Evolutionary conservation across 2,329 filamentous ascomycete genomes (phyloP).

Genomic region (Ceratocystiopsis brevicomis): DNA sequence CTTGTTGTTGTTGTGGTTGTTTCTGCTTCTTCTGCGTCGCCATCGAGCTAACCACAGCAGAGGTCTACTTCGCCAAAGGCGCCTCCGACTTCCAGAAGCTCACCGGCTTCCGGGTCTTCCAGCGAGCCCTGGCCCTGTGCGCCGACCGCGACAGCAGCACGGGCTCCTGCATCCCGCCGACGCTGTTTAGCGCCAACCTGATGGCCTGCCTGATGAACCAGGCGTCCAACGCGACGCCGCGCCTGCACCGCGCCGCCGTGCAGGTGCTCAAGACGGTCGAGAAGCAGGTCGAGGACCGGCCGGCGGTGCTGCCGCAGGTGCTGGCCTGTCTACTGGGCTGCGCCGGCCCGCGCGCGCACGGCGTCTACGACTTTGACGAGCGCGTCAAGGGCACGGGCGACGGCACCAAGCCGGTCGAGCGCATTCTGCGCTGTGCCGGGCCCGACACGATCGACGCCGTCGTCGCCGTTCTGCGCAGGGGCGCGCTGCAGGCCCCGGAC

Average conservation of each 20-base stretch:
- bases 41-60: too few relatives aligned
- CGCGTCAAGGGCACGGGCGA: conserved; percentile 39
- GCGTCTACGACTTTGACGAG: conserved; percentile 66
- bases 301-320: conserved; percentile 38
- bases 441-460: conserved; percentile 33
- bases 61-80: conserved; percentile 63
- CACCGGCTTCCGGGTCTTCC: conserved; percentile 76
- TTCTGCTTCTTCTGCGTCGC: too few relatives aligned
- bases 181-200: conserved; percentile 66
- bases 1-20: too few relatives aligned
- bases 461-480: conserved; percentile 25
- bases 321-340: conserved; percentile 46
- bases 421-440: conserved; percentile 43
- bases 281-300: conserved; percentile 39
- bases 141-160: conserved; percentile 11
- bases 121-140: conserved; percentile 43
- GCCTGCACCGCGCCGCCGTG: conserved; percentile 59
- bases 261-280: conserved; percentile 59
- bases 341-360: conserved; percentile 26
- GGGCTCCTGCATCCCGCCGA: conserved; percentile 34
- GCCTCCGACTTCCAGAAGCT: conserved; percentile 81
- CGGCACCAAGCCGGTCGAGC: conserved; percentile 59
- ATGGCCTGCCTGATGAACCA: conserved; percentile 71
- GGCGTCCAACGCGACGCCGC: conserved; percentile 55
- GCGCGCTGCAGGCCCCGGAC: conserved; percentile 16